phyloP scores from a whole-genome alignment of 495 filamentous ascomycete genomes.

The Xylaria cubensis region DNA sequence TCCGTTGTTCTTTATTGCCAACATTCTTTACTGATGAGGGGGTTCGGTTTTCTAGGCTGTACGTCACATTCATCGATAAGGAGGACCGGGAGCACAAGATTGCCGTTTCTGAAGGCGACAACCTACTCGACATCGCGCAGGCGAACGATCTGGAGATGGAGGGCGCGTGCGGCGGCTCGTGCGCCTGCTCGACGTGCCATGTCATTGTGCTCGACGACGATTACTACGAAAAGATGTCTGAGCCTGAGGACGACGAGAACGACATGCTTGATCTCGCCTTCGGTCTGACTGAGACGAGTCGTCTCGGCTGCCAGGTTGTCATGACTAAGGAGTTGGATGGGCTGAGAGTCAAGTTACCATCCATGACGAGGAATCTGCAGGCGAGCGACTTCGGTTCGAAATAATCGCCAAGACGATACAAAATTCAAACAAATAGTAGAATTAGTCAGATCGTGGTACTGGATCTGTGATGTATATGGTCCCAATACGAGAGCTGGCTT shows the following conservation, averaged over 20 bases:
- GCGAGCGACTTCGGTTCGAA: slow-evolving; percentile 83
- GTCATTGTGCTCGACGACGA: slow-evolving; percentile 86
- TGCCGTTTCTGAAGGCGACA: slow-evolving; percentile 84
- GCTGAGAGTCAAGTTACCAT: slow-evolving; percentile 79
- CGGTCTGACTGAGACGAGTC: slow-evolving; percentile 92
- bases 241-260: slow-evolving; percentile 97
- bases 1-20: not conserved
- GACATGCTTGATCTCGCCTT: slow-evolving; percentile 99
- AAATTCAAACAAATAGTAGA: slow-evolving; percentile 15
- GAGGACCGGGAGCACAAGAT: slow-evolving; percentile 77
- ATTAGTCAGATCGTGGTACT: not conserved
- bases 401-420: slow-evolving; percentile 24
- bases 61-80: slow-evolving; percentile 94
- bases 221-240: slow-evolving; percentile 88
- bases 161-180: slow-evolving; percentile 94
- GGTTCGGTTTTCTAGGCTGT: slow-evolving; percentile 63
- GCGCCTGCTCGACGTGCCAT: slow-evolving; percentile 97
- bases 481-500: not conserved
- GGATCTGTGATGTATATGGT: not conserved
- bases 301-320: slow-evolving; percentile 91
- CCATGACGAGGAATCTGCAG: slow-evolving; percentile 96
- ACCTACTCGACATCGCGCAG: slow-evolving; percentile 93
- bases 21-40: slow-evolving; percentile 11
- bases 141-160: slow-evolving; percentile 97
- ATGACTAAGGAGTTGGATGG: slow-evolving; percentile 93